Percentiles rank a stretch among this genome's conserved stretches.
Evolutionary conservation across 257 asterid genomes (phyloP).

Genomic region (Galeopsis tetrahit): DNA sequence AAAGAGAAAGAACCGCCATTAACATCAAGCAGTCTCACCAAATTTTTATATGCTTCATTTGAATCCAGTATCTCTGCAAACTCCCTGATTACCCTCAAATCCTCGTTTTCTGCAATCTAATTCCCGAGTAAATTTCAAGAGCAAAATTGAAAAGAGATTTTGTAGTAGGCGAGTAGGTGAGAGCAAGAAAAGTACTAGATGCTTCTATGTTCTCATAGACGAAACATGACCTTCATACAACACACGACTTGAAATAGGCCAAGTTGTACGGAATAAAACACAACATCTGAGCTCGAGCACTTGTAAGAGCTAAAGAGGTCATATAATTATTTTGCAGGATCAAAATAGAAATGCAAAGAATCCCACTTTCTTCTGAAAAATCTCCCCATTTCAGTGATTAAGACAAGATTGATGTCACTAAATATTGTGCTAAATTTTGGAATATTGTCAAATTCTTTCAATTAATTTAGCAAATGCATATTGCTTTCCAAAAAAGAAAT

Average conservation of each 20-base stretch:
- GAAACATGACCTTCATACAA: too few relatives aligned
- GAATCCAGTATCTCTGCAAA: slow-evolving; percentile 78
- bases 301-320: not conserved
- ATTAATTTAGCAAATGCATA: not conserved
- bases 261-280: not conserved
- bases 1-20: not conserved
- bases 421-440: too few relatives aligned
- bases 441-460: not conserved
- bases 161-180: not conserved
- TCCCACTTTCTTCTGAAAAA: not conserved
- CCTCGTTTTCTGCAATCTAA: slow-evolving; percentile 78
- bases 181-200: not conserved
- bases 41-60: slow-evolving; percentile 48
- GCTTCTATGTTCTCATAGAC: not conserved
- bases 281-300: not conserved
- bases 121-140: slow-evolving; percentile 45
- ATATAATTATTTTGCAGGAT: not conserved
- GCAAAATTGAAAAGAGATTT: slow-evolving; percentile 12
- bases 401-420: slow-evolving; percentile 10
- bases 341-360: slow-evolving; percentile 5
- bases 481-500: too few relatives aligned
- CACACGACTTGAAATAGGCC: not conserved
- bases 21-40: slow-evolving; percentile 48
- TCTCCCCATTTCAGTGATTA: not conserved
- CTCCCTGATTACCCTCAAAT: slow-evolving; percentile 65